Evolutionary conservation across 257 asterid species (phyloP).

Genomic region (Solanum sejunctum): DNA sequence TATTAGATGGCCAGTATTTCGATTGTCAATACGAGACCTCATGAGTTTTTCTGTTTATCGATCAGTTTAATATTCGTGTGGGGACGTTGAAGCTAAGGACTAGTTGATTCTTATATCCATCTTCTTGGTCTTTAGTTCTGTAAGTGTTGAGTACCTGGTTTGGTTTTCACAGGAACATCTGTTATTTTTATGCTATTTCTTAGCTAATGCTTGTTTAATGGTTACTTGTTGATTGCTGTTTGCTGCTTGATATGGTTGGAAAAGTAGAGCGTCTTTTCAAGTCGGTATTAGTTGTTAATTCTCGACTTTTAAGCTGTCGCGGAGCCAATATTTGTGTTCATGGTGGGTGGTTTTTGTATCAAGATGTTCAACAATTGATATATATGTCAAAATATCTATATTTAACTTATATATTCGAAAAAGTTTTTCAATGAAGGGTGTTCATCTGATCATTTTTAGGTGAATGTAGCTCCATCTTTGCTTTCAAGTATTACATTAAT

Average conservation of each 20-base stretch:
- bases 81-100: not conserved
- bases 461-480: too few species aligned
- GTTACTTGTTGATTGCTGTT: not conserved
- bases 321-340: too few species aligned
- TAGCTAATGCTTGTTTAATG: not conserved
- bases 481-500: too few species aligned
- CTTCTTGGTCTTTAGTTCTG: not conserved
- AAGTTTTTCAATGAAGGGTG: too few species aligned
- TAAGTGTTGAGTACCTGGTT: not conserved
- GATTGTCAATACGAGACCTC: not conserved
- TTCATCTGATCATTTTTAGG: too few species aligned
- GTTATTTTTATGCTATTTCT: not conserved
- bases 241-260: not conserved
- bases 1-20: not conserved
- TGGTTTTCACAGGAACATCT: not conserved
- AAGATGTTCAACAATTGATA: too few species aligned
- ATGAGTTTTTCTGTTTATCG: not conserved
- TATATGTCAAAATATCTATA: too few species aligned
- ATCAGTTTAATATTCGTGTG: not conserved
- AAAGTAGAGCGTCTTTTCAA: not conserved
- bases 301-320: too few species aligned
- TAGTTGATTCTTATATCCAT: not conserved
- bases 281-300: too few species aligned
- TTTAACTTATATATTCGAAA: too few species aligned
- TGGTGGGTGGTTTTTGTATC: too few species aligned